Base-by-base conservation (phyloP, 2,329 filamentous ascomycete genomes). In the Clonostachys byssicola region DNA sequence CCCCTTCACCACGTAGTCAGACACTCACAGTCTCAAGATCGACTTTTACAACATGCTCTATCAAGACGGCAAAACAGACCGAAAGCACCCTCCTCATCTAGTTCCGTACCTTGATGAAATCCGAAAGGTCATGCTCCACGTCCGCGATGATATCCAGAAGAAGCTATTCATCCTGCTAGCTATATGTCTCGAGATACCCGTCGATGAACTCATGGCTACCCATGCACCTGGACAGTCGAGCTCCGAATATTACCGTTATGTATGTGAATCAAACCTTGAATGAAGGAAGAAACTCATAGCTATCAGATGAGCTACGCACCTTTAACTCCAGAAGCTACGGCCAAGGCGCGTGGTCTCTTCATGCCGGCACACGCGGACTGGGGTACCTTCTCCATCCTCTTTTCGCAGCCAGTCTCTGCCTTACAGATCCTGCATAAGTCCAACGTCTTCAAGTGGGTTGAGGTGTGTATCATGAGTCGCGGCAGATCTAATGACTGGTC, bases 301-400 rank as follows among this genome's bases (percentile, higher is more conserved):
- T 5, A 33, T 12, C 12, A 59, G 50, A 70, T 70, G 66, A 63
- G 64, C 39, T 71, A 67, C 46, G 56, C 61, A 35, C 65, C 66
- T 3, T 58, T 66, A 5, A 55, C 60, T 4, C 54, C 52, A 12
- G 61, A 61, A 34, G 66, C 66, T 12, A 65, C 67, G 42, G 57
- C 59, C 34, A 64, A 62, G 45, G 63, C 64, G 44, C 55, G 66
- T 12, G 62, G 67, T 47, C 62, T 66, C 14, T 70, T 63, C 57
- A 62, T 66, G 4, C 58, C 65, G 13, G 67, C 63, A n/a, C 68
- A 71, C 54, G 70, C 67, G 3, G 68, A 71, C 47, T 71, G 68
- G 51, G 67, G 66, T 7, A 64, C 62, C 6, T 55, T 67, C 38
- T 70, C 66, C 0, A 59, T 72, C 18, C 59, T 71, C 13, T 66